Evolutionary conservation across 2,329 filamentous ascomycete genomes (phyloP).

Genomic region (Monilinia fructicola): DNA sequence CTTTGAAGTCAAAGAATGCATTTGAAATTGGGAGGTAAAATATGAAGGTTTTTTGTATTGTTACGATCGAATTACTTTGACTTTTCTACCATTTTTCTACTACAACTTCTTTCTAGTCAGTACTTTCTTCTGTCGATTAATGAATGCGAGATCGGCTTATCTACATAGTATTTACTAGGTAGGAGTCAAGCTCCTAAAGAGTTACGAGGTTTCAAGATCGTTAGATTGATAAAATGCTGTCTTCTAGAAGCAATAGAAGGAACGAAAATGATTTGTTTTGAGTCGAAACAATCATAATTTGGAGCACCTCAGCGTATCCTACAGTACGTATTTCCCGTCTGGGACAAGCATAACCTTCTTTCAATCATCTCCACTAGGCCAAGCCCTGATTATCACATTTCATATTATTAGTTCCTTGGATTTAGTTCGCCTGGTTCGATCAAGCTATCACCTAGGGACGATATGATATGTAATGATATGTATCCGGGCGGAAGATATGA

Average conservation of each 20-base stretch:
- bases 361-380: neutral
- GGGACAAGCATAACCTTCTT: neutral
- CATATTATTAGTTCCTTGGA: neutral
- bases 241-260: constrained; percentile 20
- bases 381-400: constrained; percentile 7
- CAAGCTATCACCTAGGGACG: neutral
- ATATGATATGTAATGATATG: constrained; percentile 18
- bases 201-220: constrained; percentile 4
- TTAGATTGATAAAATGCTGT: neutral
- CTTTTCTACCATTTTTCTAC: neutral
- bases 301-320: neutral
- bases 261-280: neutral
- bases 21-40: constrained; percentile 28
- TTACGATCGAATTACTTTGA: constrained; percentile 8
- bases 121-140: neutral
- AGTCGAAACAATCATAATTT: constrained; percentile 2
- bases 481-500: constrained; percentile 16
- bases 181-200: constrained; percentile 3
- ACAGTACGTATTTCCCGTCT: neutral
- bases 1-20: constrained; percentile 33
- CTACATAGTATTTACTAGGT: neutral
- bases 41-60: neutral
- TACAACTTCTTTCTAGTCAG: neutral
- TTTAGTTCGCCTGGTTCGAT: neutral
- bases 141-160: constrained; percentile 20